A percentile compares a stretch with the other conserved stretches of the same genome.
Conservation (phyloP, 2,329 filamentous ascomycete genomes). For the Talaromyces sp. region DNA sequence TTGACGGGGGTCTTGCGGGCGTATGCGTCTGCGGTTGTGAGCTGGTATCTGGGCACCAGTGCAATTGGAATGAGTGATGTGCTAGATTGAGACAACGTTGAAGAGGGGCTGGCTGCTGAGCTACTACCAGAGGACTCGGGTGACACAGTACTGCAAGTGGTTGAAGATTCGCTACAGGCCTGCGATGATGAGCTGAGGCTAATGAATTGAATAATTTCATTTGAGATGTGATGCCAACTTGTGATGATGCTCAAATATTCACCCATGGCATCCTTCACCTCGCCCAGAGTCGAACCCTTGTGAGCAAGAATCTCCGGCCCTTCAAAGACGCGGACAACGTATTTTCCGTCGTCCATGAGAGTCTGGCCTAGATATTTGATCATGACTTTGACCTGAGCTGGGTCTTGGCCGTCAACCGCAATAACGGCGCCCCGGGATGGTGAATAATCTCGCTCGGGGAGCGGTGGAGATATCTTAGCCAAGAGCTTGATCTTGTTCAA, state of each 20-base stretch:
- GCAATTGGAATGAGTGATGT: conserved; percentile 59
- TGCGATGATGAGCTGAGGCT: conserved; percentile 30
- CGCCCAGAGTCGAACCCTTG: conserved; percentile 25
- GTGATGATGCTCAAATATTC: conserved; percentile 65
- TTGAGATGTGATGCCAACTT: conserved; percentile 71
- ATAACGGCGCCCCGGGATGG: conserved; percentile 71
- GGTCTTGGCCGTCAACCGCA: conserved; percentile 72
- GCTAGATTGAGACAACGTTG: conserved; percentile 6
- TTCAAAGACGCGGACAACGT: conserved; percentile 48
- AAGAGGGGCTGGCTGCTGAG: conserved; percentile 21
- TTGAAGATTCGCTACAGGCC: conserved; percentile 19
- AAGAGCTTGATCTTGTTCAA: conserved; percentile 73
- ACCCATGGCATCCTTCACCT: conserved; percentile 46
- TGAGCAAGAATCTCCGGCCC: conserved; percentile 38
- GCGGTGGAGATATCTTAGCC: conserved; percentile 68
- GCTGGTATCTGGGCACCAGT: conserved; percentile 73
- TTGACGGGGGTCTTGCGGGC: conserved; percentile 69
- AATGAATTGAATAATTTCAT: conserved; percentile 62
- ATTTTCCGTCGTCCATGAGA: conserved; percentile 52
- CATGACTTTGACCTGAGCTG: conserved; percentile 61
- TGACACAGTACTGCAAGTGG: conserved; percentile 10
- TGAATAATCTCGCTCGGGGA: conserved; percentile 36
- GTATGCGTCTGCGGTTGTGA: conserved; percentile 72
- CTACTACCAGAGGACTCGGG: conserved; percentile 22
- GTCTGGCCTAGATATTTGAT: conserved; percentile 59